Conservation (phyloP, 345 rosid genomes). For the Carallia brachiata region DNA sequence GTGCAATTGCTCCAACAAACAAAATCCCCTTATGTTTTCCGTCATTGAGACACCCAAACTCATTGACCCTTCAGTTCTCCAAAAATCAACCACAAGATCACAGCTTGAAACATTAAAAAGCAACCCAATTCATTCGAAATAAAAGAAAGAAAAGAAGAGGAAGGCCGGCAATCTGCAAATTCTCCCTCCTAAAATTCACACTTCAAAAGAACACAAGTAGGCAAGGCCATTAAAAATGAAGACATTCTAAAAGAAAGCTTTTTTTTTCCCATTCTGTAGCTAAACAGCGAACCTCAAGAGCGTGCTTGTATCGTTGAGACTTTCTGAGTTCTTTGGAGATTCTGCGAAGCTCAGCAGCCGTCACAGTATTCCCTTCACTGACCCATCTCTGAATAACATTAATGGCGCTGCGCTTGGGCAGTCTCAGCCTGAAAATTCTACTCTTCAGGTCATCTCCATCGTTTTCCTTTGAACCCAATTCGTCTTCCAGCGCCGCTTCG, state of each 20-base stretch:
- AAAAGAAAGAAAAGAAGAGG: too few species aligned
- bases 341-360: constrained; percentile 61
- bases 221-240: neutral
- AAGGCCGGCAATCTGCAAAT: too few species aligned
- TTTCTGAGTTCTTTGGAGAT: constrained; percentile 72
- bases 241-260: neutral
- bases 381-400: constrained; percentile 78
- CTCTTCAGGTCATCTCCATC: constrained; percentile 59
- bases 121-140: too few species aligned
- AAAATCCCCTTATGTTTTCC: too few species aligned
- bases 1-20: too few species aligned
- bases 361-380: constrained; percentile 61
- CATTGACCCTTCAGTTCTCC: too few species aligned
- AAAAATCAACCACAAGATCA: too few species aligned
- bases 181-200: neutral
- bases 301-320: constrained; percentile 84
- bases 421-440: constrained; percentile 69
- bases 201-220: neutral
- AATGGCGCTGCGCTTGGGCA: constrained; percentile 79
- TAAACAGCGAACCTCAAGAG: constrained; percentile 66
- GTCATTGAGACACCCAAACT: too few species aligned
- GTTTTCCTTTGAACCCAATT: constrained; percentile 28
- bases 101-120: too few species aligned
- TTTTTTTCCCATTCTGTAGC: neutral
- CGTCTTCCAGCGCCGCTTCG: constrained; percentile 36